Conservation (phyloP, 495 filamentous ascomycete species). For the Aspergillus biplanus region DNA sequence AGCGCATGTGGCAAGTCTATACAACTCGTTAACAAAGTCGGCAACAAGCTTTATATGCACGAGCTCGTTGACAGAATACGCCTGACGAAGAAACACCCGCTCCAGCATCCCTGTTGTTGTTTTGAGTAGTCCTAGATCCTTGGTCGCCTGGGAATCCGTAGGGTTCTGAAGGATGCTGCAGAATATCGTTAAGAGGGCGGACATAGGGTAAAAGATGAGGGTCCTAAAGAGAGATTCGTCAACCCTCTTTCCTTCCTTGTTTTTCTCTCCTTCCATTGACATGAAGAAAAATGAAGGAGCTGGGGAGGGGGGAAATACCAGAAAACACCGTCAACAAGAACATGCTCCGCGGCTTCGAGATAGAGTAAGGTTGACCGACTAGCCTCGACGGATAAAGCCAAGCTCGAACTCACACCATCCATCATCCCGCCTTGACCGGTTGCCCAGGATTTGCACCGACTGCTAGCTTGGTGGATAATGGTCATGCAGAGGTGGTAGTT, state of each 20-base stretch:
- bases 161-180: constrained; percentile 55
- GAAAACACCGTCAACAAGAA: constrained; percentile 48
- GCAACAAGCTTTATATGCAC: constrained; percentile 50
- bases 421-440: constrained; percentile 40
- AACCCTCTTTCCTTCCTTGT: no score
- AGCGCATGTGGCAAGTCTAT: constrained; percentile 46
- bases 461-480: constrained; percentile 56
- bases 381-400: constrained; percentile 54
- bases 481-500: constrained; percentile 58
- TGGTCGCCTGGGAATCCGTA: constrained; percentile 44
- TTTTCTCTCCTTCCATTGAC: not conserved
- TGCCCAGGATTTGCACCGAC: constrained; percentile 46
- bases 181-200: constrained; percentile 53
- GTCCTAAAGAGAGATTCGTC: constrained; percentile 31
- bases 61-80: constrained; percentile 47
- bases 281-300: not conserved
- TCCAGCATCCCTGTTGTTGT: constrained; percentile 48
- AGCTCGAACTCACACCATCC: constrained; percentile 52
- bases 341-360: constrained; percentile 43
- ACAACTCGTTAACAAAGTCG: constrained; percentile 52
- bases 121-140: constrained; percentile 46
- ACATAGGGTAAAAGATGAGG: constrained; percentile 56
- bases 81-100: constrained; percentile 41
- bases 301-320: constrained; percentile 37
- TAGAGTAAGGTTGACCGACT: constrained; percentile 55